Evolutionary conservation across 2,329 filamentous ascomycete genomes (phyloP).

Genomic region (Alternaria panax): DNA sequence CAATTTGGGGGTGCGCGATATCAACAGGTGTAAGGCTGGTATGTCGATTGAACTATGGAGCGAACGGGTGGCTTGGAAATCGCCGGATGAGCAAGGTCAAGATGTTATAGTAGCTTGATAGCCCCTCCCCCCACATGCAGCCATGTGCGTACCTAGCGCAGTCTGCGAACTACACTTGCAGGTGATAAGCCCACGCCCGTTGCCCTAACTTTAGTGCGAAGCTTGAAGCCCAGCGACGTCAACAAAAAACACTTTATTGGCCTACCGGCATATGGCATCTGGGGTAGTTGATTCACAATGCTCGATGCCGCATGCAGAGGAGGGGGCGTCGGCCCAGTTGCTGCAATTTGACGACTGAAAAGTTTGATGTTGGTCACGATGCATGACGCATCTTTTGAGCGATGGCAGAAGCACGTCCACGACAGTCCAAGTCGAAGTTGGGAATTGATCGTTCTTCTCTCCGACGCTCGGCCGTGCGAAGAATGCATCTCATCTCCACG

Average conservation of each 20-base stretch:
- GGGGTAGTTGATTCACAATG: slow-evolving; percentile 2
- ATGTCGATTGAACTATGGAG: background rate
- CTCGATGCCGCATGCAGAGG: background rate
- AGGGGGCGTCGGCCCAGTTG: slow-evolving; percentile 1
- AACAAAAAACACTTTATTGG: slow-evolving; percentile 3
- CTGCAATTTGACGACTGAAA: background rate
- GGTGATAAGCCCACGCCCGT: background rate
- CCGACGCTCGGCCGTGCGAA: background rate
- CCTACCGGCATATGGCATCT: background rate
- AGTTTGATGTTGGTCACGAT: background rate
- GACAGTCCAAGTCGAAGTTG: background rate
- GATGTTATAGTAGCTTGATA: background rate
- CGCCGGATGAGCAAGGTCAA: slow-evolving; percentile 1
- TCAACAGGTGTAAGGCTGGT: background rate
- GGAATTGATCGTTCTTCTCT: background rate
- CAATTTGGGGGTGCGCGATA: background rate
- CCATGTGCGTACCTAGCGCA: background rate
- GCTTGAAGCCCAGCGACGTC: slow-evolving; percentile 5
- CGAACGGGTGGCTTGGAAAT: slow-evolving; percentile 8
- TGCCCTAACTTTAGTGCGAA: background rate
- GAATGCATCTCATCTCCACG: slow-evolving; percentile 4
- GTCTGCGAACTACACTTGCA: slow-evolving; percentile 3
- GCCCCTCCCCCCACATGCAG: slow-evolving; percentile 8
- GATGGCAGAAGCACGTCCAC: background rate
- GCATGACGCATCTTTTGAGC: slow-evolving; percentile 2